These are phyloP conservation scores for Amanita subjunquillea DNA, from an alignment of 768 basidiomycete species.

Conservation along the genomic window DNA sequence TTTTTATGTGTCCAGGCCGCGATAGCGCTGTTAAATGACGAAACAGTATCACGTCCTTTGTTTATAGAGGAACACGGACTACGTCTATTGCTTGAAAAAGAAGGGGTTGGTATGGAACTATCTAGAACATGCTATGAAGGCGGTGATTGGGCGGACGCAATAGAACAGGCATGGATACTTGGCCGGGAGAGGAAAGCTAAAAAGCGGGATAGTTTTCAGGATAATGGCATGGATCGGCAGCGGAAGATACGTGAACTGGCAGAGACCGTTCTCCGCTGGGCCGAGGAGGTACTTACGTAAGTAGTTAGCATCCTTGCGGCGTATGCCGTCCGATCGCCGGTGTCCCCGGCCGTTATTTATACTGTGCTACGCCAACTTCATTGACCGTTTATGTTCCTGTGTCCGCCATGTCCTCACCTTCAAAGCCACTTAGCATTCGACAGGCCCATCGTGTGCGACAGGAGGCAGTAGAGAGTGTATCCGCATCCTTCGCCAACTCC, in stretches of 20 bases:
- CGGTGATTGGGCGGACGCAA: conserved; percentile 59
- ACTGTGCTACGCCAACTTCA: conserved; percentile 6
- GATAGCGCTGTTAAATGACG: not conserved
- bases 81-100: conserved; percentile 45
- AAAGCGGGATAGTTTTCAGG: conserved; percentile 35
- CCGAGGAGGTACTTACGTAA: not conserved
- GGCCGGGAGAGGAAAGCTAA: conserved; percentile 37
- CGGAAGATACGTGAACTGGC: conserved; percentile 19
- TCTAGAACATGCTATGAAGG: conserved; percentile 53
- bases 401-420: not conserved
- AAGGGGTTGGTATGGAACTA: conserved; percentile 65
- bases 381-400: conserved; percentile 9
- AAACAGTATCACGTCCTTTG: conserved; percentile 60
- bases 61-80: conserved; percentile 79
- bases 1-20: conserved; percentile 1
- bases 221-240: conserved; percentile 46
- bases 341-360: not conserved
- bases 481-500: conserved; percentile 21
- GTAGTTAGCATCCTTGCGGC: not conserved
- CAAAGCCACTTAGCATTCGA: conserved; percentile 1
- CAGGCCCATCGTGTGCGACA: not conserved
- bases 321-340: not conserved
- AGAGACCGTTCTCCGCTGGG: not conserved
- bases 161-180: conserved; percentile 45
- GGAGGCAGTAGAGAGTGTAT: conserved; percentile 1